phyloP scores from a whole-genome alignment of 768 basidiomycete species.

The Mycena kentingensis region DNA sequence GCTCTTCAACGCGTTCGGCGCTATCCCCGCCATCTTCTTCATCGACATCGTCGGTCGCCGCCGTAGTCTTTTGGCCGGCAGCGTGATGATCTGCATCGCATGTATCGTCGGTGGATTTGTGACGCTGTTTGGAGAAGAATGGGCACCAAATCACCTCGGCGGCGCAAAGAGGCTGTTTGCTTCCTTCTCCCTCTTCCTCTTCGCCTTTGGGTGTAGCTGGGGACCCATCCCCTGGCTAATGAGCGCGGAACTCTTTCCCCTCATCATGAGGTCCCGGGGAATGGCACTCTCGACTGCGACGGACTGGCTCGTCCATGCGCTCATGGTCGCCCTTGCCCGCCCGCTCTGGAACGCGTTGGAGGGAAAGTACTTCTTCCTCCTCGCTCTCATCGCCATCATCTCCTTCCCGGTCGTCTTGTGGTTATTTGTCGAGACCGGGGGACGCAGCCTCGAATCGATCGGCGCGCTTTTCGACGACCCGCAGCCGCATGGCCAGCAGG shows the following conservation, averaged over 20 bases:
- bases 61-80: constrained; percentile 49
- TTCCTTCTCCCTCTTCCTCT: constrained; percentile 56
- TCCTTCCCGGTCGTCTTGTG: constrained; percentile 47
- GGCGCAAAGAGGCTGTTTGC: constrained; percentile 34
- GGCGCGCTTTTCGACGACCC: constrained; percentile 49
- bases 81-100: constrained; percentile 41
- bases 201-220: constrained; percentile 54
- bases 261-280: constrained; percentile 64
- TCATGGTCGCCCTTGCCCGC: constrained; percentile 51
- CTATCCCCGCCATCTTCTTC: constrained; percentile 54
- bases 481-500: too few relatives aligned
- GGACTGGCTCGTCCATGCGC: constrained; percentile 74
- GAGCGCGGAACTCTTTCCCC: constrained; percentile 51
- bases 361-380: constrained; percentile 54
- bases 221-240: constrained; percentile 57
- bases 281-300: constrained; percentile 63
- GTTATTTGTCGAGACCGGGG: constrained; percentile 50
- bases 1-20: constrained; percentile 49
- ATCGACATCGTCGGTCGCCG: constrained; percentile 57
- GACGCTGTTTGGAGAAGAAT: constrained; percentile 43
- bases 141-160: too few relatives aligned
- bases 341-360: constrained; percentile 44
- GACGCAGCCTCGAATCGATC: constrained; percentile 50
- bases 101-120: constrained; percentile 53
- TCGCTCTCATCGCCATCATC: constrained; percentile 45